These are phyloP conservation scores for Plectosphaerella plurivora DNA, from an alignment of 2,329 filamentous ascomycete genomes.

Conservation along the genomic window DNA sequence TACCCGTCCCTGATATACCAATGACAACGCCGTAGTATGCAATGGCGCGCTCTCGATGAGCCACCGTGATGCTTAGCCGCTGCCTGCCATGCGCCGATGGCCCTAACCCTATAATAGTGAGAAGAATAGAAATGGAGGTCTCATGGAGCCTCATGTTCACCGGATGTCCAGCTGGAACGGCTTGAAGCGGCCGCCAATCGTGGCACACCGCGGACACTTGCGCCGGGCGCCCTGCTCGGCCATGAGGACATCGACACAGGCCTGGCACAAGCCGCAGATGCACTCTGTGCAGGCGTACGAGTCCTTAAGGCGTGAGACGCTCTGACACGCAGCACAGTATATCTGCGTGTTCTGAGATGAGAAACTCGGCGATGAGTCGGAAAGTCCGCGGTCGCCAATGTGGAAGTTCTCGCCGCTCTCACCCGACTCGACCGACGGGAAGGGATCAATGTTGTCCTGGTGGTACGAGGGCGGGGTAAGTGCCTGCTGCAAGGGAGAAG, in stretches of 20 bases:
- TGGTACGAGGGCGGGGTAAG: conserved; percentile 77
- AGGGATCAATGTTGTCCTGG: conserved; percentile 68
- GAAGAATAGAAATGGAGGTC: conserved; percentile 12
- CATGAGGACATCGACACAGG: conserved; percentile 79
- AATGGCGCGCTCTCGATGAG: too few relatives aligned
- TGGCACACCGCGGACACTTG: conserved; percentile 75
- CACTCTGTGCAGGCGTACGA: conserved; percentile 95
- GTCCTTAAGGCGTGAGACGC: conserved; percentile 70
- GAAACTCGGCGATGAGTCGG: conserved; percentile 69
- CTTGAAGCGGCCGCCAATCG: conserved; percentile 76
- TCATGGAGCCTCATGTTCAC: conserved; percentile 33
- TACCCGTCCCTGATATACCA: too few relatives aligned
- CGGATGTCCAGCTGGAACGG: conserved; percentile 80
- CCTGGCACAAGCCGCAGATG: conserved; percentile 85
- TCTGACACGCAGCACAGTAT: conserved; percentile 84
- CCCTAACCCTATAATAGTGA: neutral
- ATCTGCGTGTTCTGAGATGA: conserved; percentile 77
- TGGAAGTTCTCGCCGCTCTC: conserved; percentile 69
- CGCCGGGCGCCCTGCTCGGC: conserved; percentile 70
- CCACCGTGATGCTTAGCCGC: neutral
- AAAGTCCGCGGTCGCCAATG: conserved; percentile 60
- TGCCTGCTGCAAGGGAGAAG: conserved; percentile 85
- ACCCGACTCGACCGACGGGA: conserved; percentile 83
- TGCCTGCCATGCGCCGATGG: neutral
- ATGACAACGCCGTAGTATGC: too few relatives aligned